A percentile compares a stretch with the other conserved stretches of the same genome.
phyloP scores from a whole-genome alignment of 345 rosid species.

The Pugionium dolabratum region DNA sequence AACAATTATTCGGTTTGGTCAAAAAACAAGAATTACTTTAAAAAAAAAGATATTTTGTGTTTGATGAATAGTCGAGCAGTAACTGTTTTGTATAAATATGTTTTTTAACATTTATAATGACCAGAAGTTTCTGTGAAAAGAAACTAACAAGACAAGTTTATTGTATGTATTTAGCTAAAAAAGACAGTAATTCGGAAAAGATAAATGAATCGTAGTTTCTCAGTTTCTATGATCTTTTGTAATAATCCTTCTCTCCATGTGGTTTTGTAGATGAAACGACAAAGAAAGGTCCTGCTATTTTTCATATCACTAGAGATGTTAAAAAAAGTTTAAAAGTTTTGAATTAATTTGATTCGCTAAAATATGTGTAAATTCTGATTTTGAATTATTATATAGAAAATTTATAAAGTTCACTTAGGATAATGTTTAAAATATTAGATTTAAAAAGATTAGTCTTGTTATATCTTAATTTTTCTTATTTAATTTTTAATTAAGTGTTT shows the following conservation, averaged over 20 bases:
- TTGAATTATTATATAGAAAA: too few relatives aligned
- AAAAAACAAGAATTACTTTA: not conserved
- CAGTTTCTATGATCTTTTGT: constrained; percentile 27
- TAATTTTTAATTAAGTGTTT: too few relatives aligned
- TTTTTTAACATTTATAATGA: not conserved
- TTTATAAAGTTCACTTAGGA: too few relatives aligned
- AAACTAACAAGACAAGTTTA: constrained; percentile 19
- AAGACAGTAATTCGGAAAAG: not conserved
- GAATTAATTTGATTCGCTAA: too few relatives aligned
- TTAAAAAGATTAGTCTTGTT: too few relatives aligned
- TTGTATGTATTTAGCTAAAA: not conserved
- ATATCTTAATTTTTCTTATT: too few relatives aligned
- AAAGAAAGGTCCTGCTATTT: constrained; percentile 37
- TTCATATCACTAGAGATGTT: not conserved
- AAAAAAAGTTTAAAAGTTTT: too few relatives aligned
- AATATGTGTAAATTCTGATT: too few relatives aligned
- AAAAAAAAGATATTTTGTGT: not conserved
- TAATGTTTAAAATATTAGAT: too few relatives aligned
- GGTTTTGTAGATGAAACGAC: constrained; percentile 26
- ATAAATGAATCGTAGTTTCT: constrained; percentile 38
- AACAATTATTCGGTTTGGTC: not conserved
- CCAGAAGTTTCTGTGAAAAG: constrained; percentile 6
- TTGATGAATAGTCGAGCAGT: not conserved
- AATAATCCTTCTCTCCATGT: constrained; percentile 39
- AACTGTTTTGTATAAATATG: not conserved